Evolutionary conservation across 345 rosid genomes (phyloP), one percentile per base, ranked within the genome.

Genomic region (Eucalyptus sp.): DNA sequence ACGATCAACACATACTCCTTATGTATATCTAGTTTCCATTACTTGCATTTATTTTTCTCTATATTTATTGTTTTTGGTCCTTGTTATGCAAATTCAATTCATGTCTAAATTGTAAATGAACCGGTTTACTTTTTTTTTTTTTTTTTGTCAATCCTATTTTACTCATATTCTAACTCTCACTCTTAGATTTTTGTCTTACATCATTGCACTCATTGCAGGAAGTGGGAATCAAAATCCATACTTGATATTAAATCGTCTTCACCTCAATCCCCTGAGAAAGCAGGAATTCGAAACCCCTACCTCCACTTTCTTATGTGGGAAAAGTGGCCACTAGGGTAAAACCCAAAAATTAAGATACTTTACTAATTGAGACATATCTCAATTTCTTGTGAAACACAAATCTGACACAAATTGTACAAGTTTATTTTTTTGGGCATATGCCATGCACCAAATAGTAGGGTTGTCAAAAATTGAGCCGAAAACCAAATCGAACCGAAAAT

Each of bases 51-150:
- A 7, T 64, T 14, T 64, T 64, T 17, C 10, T 64, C 33, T 15
- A 64, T 15, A 64, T 64, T 14, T n/a, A n/a, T 64, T n/a, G 20
- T n/a, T n/a, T n/a, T 64, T n/a, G 20, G 37, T 64, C 76, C 76
- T 64, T 15, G 41, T 14, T n/a, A 64, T 14, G 18, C 76, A 64
- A 64, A 64, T 64, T 64, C 18, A 64, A 64, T 64, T 64, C 37
- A 6, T 64, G 18, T 4, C 3, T 13, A 3, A 64, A 64, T n/a
- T 29, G 76, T 7, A 14, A n/a, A 17, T 4, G 18, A 64, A 64
- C 6, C 5, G 0, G 10, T n/a, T n/a, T n/a, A 64, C 37, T 31
- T 3, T 4, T 1, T 7, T 7, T 4, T 1, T 7, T 7, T 7
- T 50, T 51, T 52, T 52, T 52, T 52, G 10, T 52, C 25, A 0